A percentile compares a stretch with the other conserved stretches of the same genome.
Evolutionary conservation across 805 yeast genomes (phyloP).

Genomic region (Wickerhamiella australiensis): DNA sequence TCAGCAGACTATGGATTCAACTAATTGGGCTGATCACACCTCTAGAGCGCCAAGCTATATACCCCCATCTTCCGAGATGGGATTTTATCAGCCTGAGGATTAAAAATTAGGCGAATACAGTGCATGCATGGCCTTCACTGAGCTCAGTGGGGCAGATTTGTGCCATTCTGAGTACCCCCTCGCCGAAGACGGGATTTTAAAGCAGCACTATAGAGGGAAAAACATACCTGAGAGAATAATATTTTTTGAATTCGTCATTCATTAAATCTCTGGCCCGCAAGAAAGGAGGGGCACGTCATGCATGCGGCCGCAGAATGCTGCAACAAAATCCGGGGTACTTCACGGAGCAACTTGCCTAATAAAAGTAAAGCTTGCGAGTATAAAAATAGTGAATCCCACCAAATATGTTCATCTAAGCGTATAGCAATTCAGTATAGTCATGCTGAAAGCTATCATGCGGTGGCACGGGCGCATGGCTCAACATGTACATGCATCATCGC

Average conservation of each 20-base stretch:
- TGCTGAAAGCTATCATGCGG: not conserved
- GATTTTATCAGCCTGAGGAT: too few species aligned
- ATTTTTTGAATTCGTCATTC: not conserved
- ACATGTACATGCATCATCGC: not conserved
- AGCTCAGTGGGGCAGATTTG: too few species aligned
- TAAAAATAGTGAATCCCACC: not conserved
- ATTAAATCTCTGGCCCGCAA: not conserved
- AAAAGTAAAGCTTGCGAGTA: not conserved
- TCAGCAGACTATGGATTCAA: too few species aligned
- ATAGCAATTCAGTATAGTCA: not conserved
- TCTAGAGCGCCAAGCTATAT: too few species aligned
- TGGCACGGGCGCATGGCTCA: not conserved
- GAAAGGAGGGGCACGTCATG: not conserved
- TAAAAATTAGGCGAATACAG: not conserved
- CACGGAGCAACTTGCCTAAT: not conserved
- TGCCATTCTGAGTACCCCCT: too few species aligned
- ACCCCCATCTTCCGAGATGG: too few species aligned
- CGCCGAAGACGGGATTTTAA: too few species aligned
- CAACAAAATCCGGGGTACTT: not conserved
- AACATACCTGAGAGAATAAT: not conserved
- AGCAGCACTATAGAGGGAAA: too few species aligned
- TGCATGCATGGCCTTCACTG: not conserved
- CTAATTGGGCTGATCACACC: too few species aligned
- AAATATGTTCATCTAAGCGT: not conserved
- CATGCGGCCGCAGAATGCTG: constrained; percentile 2